Conservation (phyloP, 2,329 filamentous ascomycete genomes). For the Microcyclosporella mali region DNA sequence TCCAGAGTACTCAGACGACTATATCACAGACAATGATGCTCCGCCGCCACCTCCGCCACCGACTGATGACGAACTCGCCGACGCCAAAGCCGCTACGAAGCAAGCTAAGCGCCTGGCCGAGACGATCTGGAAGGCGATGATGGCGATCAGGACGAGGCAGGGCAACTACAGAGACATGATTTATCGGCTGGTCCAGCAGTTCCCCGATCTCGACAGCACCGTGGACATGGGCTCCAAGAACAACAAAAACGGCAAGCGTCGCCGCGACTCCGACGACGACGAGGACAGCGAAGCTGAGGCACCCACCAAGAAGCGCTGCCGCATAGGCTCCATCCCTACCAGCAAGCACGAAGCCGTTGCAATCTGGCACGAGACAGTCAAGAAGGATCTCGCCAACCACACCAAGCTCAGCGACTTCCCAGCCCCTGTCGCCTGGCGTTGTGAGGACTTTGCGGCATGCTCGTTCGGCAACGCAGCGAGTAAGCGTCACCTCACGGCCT, state of each 20-base stretch:
- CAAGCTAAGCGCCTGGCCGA: background rate
- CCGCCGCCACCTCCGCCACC: background rate
- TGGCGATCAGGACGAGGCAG: background rate
- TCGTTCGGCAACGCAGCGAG: background rate
- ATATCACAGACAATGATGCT: background rate
- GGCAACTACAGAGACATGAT: background rate
- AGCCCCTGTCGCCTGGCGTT: background rate
- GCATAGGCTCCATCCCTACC: background rate
- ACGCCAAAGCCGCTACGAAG: background rate
- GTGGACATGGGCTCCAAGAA: background rate
- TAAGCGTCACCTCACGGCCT: background rate
- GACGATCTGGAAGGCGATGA: slow-evolving; percentile 1
- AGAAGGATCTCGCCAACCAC: background rate
- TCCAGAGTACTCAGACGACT: background rate
- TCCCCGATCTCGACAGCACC: background rate
- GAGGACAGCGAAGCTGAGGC: background rate
- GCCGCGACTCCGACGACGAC: background rate
- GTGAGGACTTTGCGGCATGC: background rate
- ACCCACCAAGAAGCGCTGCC: background rate
- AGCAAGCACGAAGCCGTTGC: background rate
- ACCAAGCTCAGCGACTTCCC: background rate
- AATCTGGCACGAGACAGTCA: background rate
- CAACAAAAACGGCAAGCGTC: background rate
- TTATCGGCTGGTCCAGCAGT: background rate
- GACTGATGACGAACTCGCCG: background rate